Evolutionary conservation across 768 basidiomycete genomes (phyloP), one percentile per base, ranked within the genome.

Genomic region (Leucosporidium creatinivorum): DNA sequence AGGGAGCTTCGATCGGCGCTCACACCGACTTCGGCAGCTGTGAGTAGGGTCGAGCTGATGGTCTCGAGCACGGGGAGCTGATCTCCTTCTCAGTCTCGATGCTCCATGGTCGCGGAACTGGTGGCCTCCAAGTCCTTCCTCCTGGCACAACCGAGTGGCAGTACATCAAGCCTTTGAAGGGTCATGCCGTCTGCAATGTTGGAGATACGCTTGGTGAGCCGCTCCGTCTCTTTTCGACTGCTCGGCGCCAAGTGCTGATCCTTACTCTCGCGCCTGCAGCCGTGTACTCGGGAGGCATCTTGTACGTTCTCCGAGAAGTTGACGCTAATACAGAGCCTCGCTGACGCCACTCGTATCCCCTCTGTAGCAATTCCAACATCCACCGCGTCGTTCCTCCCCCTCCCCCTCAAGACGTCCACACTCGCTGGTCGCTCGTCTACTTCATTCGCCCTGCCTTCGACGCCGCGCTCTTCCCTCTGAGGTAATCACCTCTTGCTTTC

Each of bases 21-120:
- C 87, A 88, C 74, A 87, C 86, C 4, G 87, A 87, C 76, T 88
- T 87, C 31, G 66, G 66, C 6, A 57, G 31, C 39, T 62, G 65
- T 66, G 59, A 54, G 65, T 61, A 36, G 60, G 25, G 26, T 17
- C n/a, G 52, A n/a, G 5, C 8, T 33, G 6, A n/a, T n/a, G n/a
- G n/a, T n/a, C n/a, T n/a, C n/a, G n/a, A n/a, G n/a, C n/a, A n/a
- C n/a, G n/a, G n/a, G n/a, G n/a, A n/a, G n/a, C n/a, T n/a, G n/a
- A n/a, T 44, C 39, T 44, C 39, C 31, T 33, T 6, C 10, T 1
- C 58, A 65, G 66, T 72, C 49, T 68, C 70, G 23, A 68, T 72
- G 63, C 63, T 72, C 1, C 70, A 72, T 31, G 70, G 67, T 6
- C 62, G 70, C 13, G 70, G 70, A 12, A 68, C 66, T 48, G 70